Percentiles rank a stretch among this genome's conserved stretches.
Evolutionary conservation across 768 basidiomycete genomes (phyloP).

Genomic region (Leccinum rimulosum): DNA sequence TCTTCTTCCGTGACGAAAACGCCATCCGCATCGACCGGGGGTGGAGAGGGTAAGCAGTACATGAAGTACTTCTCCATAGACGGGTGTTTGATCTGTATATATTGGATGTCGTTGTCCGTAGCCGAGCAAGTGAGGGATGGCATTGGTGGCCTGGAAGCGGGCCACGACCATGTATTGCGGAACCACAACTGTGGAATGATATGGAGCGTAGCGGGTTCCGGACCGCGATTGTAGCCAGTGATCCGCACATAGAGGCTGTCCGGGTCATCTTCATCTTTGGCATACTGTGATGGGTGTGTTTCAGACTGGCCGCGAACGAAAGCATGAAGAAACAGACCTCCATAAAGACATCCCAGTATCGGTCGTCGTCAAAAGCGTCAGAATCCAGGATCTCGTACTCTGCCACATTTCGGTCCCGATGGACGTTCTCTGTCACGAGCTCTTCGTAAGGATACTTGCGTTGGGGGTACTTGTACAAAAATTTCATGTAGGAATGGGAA

Average conservation of each 20-base stretch:
- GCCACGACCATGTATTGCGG: constrained; percentile 99
- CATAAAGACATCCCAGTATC: constrained; percentile 98
- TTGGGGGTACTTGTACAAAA: constrained; percentile 98
- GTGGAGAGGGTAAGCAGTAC: constrained; percentile 90
- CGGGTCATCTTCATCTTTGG: constrained; percentile 92
- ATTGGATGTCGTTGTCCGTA: constrained; percentile 49
- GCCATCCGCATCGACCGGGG: constrained; percentile 76
- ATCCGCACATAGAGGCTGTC: constrained; percentile 90
- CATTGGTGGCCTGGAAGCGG: constrained; percentile 59
- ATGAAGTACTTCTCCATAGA: constrained; percentile 74
- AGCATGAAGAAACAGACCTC: constrained; percentile 57
- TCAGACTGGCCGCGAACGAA: constrained; percentile 7
- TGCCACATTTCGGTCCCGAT: constrained; percentile 77
- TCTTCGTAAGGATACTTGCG: constrained; percentile 90
- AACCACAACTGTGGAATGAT: constrained; percentile 97
- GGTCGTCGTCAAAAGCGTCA: constrained; percentile 85
- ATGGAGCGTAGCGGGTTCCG: constrained; percentile 91
- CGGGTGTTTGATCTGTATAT: constrained; percentile 71
- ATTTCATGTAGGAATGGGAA: constrained; percentile 99
- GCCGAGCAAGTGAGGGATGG: constrained; percentile 56
- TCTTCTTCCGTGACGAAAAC: constrained; percentile 62
- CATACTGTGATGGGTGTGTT: constrained; percentile 59
- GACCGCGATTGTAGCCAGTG: constrained; percentile 94
- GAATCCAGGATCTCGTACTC: constrained; percentile 96
- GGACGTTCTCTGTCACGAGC: constrained; percentile 80